Conservation (phyloP, 768 basidiomycete species). For the Suillus cothurnatus region DNA sequence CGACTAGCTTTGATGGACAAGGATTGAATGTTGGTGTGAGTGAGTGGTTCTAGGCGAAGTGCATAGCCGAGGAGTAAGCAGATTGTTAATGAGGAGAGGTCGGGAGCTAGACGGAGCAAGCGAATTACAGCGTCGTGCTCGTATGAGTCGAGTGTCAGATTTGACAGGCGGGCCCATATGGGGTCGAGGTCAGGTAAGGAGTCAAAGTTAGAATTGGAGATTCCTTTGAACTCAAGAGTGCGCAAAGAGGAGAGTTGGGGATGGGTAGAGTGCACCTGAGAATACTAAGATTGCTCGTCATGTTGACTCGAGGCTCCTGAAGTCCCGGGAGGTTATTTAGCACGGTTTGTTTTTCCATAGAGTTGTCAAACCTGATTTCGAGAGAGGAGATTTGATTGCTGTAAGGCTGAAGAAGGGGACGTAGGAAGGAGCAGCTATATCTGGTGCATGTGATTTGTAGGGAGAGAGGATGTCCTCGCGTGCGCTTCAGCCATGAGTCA, state of each 20-base stretch:
- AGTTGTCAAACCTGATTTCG: not conserved
- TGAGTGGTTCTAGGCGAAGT: not conserved
- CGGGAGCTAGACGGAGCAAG: not conserved
- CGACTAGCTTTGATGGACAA: not conserved
- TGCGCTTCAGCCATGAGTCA: not conserved
- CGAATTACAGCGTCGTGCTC: not conserved
- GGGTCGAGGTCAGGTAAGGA: not conserved
- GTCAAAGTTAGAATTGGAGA: not conserved
- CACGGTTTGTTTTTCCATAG: not conserved
- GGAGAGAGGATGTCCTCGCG: not conserved
- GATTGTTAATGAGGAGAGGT: not conserved
- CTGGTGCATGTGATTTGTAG: not conserved
- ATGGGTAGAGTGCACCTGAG: not conserved
- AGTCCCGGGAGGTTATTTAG: not conserved
- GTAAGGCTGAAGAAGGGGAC: not conserved
- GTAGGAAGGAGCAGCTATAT: no score
- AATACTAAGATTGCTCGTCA: not conserved
- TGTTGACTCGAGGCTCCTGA: not conserved
- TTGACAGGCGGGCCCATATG: not conserved
- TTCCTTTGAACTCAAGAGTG: not conserved
- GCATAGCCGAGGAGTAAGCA: not conserved
- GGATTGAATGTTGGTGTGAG: slow-evolving; percentile 35
- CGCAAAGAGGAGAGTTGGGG: not conserved
- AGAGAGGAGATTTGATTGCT: slow-evolving; percentile 26
- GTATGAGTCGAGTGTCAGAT: not conserved